phyloP scores from a whole-genome alignment of 257 asterid genomes.

The Fraxinus excelsior region DNA sequence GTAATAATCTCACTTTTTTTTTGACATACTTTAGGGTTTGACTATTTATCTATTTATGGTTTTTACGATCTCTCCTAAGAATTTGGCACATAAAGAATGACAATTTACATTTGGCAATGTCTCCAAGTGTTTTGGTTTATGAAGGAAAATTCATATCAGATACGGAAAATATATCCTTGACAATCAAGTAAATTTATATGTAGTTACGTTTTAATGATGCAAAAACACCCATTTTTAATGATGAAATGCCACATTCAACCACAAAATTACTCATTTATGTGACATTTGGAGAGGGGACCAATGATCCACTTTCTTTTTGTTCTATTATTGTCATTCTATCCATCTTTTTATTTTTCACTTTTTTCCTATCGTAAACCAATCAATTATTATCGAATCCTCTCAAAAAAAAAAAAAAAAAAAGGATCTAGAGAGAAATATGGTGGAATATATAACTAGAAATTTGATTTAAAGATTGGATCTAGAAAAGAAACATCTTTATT shows the following conservation, averaged over 20 bases:
- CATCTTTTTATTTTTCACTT: too few relatives aligned
- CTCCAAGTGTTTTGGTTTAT: background rate
- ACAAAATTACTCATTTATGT: background rate
- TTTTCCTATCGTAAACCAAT: too few relatives aligned
- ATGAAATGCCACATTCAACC: background rate
- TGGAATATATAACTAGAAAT: too few relatives aligned
- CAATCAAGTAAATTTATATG: background rate
- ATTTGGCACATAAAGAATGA: background rate
- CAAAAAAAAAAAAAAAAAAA: too few relatives aligned
- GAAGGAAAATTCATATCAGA: background rate
- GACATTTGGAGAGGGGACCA: slow-evolving; percentile 13
- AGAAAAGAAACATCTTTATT: too few relatives aligned
- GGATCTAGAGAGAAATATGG: too few relatives aligned
- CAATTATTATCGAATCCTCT: too few relatives aligned
- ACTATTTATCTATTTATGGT: background rate
- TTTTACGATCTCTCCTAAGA: background rate
- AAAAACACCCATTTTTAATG: background rate
- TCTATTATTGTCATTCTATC: background rate
- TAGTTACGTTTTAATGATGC: background rate
- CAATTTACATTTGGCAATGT: background rate
- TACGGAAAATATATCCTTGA: background rate
- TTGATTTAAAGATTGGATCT: too few relatives aligned
- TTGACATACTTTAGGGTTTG: background rate
- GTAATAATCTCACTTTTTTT: background rate
- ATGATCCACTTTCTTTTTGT: slow-evolving; percentile 2